Base-by-base conservation (phyloP, 2,329 filamentous ascomycete genomes). In the Drechslera avenae region DNA sequence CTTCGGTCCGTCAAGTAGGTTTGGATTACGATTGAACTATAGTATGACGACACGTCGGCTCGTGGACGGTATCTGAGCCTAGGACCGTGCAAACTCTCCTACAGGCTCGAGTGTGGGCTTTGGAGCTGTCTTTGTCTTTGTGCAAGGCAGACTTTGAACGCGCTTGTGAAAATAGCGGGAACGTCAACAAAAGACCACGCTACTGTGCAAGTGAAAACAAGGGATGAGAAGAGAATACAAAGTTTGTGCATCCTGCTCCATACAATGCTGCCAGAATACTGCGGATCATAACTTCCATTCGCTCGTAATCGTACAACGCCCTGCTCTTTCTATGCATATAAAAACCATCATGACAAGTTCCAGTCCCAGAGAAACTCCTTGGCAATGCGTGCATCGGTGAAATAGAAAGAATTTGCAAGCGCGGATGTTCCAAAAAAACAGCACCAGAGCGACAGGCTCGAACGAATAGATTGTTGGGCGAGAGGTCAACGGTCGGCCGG, bases 281-380 rank as follows among this genome's bases (percentile, higher is more conserved):
- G 59, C 57, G 52, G 36, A 28, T 30, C 19, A 35, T 31, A 47
- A 46, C 44, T 41, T 55, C 52, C 35, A 28, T 36, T 42, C 17
- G 30, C 46, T 58, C 52, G 34, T 68, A 53, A 64, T 26, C 18
- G 18, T 49, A 26, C 36, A 18, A 49, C 23, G 28, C 14, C 33
- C 17, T 18, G 12, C 33, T 39, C 37, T 51, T 23, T 41, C 32
- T 50, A 52, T 60, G n/a, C n/a, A 51, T 58, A 54, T 51, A 31
- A 56, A 50, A 42, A 49, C 46, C 51, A 31, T 44, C 49, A 45
- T 61, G 14, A 45, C 42, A 35, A 34, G 39, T 46, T 41, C 16
- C 21, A 10, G 18, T 14, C 19, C 37, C 43, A 21, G 48, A 41
- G 30, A 46, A 67, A 70, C 63, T 69, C 69, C 69, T 42, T 62